phyloP scores from a whole-genome alignment of 495 filamentous ascomycete genomes.

The Opeltia flavorubescens region DNA sequence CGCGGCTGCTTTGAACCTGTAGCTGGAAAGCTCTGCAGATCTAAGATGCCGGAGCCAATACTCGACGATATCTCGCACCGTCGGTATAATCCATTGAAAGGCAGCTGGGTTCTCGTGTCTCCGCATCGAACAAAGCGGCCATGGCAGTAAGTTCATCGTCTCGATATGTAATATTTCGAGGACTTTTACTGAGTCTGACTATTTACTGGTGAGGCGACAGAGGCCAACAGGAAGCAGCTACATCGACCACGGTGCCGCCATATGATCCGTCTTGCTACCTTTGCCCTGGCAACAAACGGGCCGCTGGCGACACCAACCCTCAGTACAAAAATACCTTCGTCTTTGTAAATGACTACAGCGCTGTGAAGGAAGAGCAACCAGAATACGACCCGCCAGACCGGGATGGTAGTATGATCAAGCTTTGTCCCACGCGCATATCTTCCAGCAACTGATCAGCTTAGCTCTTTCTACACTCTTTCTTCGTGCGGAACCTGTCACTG shows the following conservation, averaged over 20 bases:
- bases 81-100: conserved; percentile 81
- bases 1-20: background rate
- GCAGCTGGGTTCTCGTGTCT: conserved; percentile 83
- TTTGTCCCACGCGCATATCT: background rate
- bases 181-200: conserved; percentile 3
- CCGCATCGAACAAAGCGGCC: conserved; percentile 92
- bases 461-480: conserved; percentile 68
- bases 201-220: conserved; percentile 27
- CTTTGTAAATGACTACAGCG: conserved; percentile 96
- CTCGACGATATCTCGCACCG: conserved; percentile 96
- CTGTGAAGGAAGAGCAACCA: conserved; percentile 84
- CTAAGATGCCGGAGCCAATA: conserved; percentile 47
- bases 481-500: conserved; percentile 70
- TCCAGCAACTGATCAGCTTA: conserved; percentile 18
- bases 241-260: conserved; percentile 57
- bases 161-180: too few relatives aligned
- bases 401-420: conserved; percentile 30
- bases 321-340: conserved; percentile 77
- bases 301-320: conserved; percentile 78
- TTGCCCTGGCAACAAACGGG: conserved; percentile 90
- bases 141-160: conserved; percentile 68
- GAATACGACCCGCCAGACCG: conserved; percentile 42
- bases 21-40: background rate
- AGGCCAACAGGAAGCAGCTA: conserved; percentile 78
- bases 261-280: conserved; percentile 89